Conservation (phyloP, 225 moss, liverwort and hornwort species). For the Physcomitrium patens region DNA sequence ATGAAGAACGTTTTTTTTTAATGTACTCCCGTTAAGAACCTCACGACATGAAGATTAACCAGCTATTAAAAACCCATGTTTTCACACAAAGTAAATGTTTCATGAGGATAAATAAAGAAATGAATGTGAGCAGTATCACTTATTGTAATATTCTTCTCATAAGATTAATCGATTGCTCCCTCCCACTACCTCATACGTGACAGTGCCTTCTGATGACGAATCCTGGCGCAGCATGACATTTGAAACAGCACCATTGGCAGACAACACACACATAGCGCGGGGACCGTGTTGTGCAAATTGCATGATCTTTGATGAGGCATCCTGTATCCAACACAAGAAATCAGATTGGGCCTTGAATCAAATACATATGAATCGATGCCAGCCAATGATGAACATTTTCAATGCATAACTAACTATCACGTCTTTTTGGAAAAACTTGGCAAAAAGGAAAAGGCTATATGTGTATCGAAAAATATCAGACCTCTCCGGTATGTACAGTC, state of each 20-base stretch:
- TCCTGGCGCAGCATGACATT: slow-evolving; percentile 87
- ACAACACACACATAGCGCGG: slow-evolving; percentile 90
- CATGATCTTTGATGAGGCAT: slow-evolving; percentile 91
- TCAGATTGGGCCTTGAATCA: slow-evolving; percentile 17
- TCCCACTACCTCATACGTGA: slow-evolving; percentile 83
- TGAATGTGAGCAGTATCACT: background rate
- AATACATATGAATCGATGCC: background rate
- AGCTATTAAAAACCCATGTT: background rate
- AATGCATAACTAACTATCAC: background rate
- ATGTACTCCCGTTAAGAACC: background rate
- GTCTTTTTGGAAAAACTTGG: background rate
- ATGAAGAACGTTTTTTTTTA: background rate
- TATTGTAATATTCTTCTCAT: slow-evolving; percentile 1
- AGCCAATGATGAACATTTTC: background rate
- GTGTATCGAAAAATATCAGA: slow-evolving; percentile 25
- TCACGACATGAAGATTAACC: background rate
- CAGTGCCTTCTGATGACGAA: slow-evolving; percentile 84
- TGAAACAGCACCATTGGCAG: slow-evolving; percentile 93
- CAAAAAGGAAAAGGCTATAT: background rate
- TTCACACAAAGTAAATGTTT: background rate
- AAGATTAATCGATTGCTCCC: background rate
- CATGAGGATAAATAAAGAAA: background rate
- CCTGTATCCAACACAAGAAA: slow-evolving; percentile 47
- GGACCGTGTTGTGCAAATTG: slow-evolving; percentile 88
- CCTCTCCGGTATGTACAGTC: slow-evolving; percentile 97